A percentile compares a stretch with the other conserved stretches of the same genome.
These are phyloP conservation scores for Favolaschia claudopus DNA, from an alignment of 768 basidiomycete species.

Conservation along the genomic window DNA sequence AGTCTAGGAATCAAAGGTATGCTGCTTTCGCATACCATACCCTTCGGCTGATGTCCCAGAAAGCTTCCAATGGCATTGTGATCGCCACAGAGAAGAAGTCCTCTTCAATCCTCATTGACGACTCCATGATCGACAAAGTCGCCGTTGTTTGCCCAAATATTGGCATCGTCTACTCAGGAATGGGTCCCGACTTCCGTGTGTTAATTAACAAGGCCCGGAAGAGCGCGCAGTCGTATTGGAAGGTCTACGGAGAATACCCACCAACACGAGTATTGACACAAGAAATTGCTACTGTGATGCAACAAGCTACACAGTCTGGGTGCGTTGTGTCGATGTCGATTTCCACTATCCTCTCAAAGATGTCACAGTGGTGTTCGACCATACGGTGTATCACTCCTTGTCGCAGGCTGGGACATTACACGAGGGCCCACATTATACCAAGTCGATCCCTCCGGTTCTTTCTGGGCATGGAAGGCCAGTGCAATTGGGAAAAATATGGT, in stretches of 20 bases:
- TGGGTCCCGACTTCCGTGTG: conserved; percentile 98
- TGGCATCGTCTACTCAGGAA: conserved; percentile 98
- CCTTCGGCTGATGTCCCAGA: conserved; percentile 22
- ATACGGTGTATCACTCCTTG: conserved; percentile 96
- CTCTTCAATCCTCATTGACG: conserved; percentile 96
- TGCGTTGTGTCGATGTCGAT: conserved; percentile 46
- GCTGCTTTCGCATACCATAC: conserved; percentile 27
- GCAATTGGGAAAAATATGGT: conserved; percentile 99
- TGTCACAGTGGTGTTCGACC: conserved; percentile 90
- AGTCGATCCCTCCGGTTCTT: conserved; percentile 98
- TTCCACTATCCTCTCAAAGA: conserved; percentile 38
- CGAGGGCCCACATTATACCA: conserved; percentile 98
- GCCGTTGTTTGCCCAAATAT: conserved; percentile 98
- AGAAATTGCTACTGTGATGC: conserved; percentile 98
- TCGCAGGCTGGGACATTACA: conserved; percentile 95
- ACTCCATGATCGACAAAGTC: conserved; percentile 97
- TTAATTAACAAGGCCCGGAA: conserved; percentile 94
- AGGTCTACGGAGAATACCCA: conserved; percentile 98
- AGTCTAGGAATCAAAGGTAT: conserved; percentile 98
- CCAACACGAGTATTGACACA: conserved; percentile 95
- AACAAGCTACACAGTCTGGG: conserved; percentile 99
- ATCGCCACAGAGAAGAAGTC: conserved; percentile 99
- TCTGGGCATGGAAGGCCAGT: conserved; percentile 99
- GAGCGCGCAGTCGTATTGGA: conserved; percentile 99
- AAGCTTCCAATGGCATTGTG: conserved; percentile 98